Conservation (phyloP, 805 yeast species). For the Candida nemodendra region DNA sequence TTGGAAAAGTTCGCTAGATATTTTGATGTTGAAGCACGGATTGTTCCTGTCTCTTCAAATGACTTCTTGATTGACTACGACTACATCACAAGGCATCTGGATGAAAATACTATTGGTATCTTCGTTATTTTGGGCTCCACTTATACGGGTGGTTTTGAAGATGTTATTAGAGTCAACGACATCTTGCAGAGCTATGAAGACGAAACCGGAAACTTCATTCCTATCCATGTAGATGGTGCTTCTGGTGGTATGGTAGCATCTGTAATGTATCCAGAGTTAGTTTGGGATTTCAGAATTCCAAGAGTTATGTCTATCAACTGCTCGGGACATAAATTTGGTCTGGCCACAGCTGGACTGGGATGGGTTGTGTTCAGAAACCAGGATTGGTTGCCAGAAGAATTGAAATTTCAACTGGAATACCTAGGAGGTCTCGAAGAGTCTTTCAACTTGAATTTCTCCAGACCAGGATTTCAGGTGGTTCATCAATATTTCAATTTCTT, state of each 20-base stretch:
- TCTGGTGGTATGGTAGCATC: conserved; percentile 91
- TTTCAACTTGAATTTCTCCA: conserved; percentile 81
- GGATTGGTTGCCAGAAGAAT: conserved; percentile 60
- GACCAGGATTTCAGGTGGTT: conserved; percentile 90
- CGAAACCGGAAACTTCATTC: conserved; percentile 64
- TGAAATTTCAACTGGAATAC: conserved; percentile 77
- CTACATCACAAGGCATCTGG: conserved; percentile 61
- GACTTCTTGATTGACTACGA: conserved; percentile 64
- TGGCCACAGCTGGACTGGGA: conserved; percentile 88
- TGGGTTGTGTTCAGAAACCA: conserved; percentile 84
- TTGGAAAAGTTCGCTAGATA: conserved; percentile 91
- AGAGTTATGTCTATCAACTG: conserved; percentile 85
- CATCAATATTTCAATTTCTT: conserved; percentile 84
- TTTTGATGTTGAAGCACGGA: conserved; percentile 85
- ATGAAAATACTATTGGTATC: conserved; percentile 91
- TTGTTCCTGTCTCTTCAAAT: conserved; percentile 63
- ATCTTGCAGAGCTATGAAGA: conserved; percentile 68
- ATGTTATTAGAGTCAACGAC: conserved; percentile 58
- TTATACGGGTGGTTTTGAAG: conserved; percentile 89
- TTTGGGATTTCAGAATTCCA: conserved; percentile 79
- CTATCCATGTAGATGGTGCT: conserved; percentile 94
- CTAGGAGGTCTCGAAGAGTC: conserved; percentile 88
- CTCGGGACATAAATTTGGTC: conserved; percentile 91
- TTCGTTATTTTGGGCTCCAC: conserved; percentile 89
- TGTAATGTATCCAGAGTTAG: conserved; percentile 67